Evolutionary conservation across 495 filamentous ascomycete species (phyloP).

Genomic region (Eremomyces bilateralis): DNA sequence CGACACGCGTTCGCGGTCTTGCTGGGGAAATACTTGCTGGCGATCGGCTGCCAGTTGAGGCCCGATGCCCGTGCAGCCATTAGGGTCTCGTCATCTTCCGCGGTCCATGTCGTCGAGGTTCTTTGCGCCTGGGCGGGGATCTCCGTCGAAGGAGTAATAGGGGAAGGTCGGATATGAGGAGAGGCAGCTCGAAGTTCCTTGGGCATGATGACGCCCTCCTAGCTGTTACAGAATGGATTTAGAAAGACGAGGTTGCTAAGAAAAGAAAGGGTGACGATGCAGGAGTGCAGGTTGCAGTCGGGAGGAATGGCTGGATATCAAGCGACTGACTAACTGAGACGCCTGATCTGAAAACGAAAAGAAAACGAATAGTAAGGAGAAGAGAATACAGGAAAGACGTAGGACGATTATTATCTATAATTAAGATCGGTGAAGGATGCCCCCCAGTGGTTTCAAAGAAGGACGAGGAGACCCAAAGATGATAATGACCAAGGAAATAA

Average conservation of each 20-base stretch:
- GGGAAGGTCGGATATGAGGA: slow-evolving; percentile 4
- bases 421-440: neutral
- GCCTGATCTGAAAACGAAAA: neutral
- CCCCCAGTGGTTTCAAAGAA: neutral
- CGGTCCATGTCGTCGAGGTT: slow-evolving; percentile 28
- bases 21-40: slow-evolving; percentile 40
- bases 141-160: neutral
- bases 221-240: slow-evolving; percentile 1
- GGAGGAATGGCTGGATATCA: neutral
- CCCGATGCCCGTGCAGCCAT: slow-evolving; percentile 37
- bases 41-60: slow-evolving; percentile 53
- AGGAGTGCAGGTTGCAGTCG: neutral
- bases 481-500: neutral
- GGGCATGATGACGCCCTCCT: slow-evolving; percentile 9
- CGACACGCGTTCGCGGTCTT: slow-evolving; percentile 64
- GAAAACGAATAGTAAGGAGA: neutral
- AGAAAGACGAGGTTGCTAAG: slow-evolving; percentile 1
- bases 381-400: neutral
- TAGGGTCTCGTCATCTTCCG: slow-evolving; percentile 39
- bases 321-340: neutral
- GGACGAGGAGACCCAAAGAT: neutral
- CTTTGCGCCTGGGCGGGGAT: too few relatives aligned
- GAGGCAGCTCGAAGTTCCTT: slow-evolving; percentile 8
- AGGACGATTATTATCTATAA: neutral
- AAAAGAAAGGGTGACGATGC: slow-evolving; percentile 1